These are phyloP conservation scores for Arthromyces matolae DNA, from an alignment of 768 basidiomycete species.

Conservation along the genomic window DNA sequence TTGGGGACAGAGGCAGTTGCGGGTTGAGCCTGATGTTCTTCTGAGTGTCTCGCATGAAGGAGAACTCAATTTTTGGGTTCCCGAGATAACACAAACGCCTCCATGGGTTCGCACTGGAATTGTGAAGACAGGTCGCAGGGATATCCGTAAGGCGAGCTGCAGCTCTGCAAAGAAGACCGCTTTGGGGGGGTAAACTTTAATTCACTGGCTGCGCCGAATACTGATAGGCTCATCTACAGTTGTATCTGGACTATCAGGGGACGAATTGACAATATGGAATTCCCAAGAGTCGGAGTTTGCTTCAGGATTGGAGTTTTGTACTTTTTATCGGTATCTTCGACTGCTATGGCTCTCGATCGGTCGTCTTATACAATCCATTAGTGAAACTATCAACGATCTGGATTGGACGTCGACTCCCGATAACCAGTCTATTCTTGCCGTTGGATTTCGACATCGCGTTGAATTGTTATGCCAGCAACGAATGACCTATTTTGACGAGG, in stretches of 20 bases:
- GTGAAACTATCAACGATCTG: slow-evolving; percentile 72
- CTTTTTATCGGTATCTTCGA: slow-evolving; percentile 50
- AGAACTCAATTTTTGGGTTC: slow-evolving; percentile 85
- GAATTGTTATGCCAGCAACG: slow-evolving; percentile 91
- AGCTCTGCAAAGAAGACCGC: slow-evolving; percentile 92
- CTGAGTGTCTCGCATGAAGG: slow-evolving; percentile 75
- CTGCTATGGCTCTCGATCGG: neutral
- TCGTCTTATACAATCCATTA: slow-evolving; percentile 13
- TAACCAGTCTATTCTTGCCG: slow-evolving; percentile 84
- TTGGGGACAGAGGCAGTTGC: slow-evolving; percentile 52
- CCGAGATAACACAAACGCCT: slow-evolving; percentile 37
- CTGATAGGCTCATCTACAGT: slow-evolving; percentile 39
- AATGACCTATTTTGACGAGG: slow-evolving; percentile 85
- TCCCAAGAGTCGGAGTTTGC: slow-evolving; percentile 93
- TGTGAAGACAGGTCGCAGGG: slow-evolving; percentile 66
- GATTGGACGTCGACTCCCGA: slow-evolving; percentile 94
- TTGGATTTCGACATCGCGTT: slow-evolving; percentile 76
- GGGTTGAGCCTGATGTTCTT: slow-evolving; percentile 65
- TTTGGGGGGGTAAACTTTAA: slow-evolving; percentile 51
- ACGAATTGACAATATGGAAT: slow-evolving; percentile 94
- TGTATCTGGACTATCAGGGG: slow-evolving; percentile 51
- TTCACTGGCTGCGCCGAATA: neutral
- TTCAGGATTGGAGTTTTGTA: slow-evolving; percentile 77
- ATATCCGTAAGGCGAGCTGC: slow-evolving; percentile 71
- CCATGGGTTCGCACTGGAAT: slow-evolving; percentile 69